phyloP scores from a whole-genome alignment of 192 early-diverging fungal species.

The Gaertneriomyces sp. region DNA sequence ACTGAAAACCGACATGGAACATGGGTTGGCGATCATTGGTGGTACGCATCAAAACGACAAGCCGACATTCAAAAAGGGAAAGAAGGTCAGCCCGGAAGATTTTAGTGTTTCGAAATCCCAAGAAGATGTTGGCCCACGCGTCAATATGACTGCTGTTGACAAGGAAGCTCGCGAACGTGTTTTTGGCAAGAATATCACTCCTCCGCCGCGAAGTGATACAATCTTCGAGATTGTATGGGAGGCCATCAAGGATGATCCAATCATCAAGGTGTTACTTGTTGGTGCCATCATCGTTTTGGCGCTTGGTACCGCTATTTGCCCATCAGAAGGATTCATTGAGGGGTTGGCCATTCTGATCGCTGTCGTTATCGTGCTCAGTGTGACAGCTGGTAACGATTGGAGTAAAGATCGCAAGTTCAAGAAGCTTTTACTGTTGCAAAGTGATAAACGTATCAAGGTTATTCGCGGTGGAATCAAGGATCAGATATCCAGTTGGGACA shows the following conservation, averaged over 20 bases:
- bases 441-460: conserved; percentile 54
- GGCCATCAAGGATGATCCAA: conserved; percentile 57
- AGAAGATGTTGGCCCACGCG: conserved; percentile 12
- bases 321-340: conserved; percentile 49
- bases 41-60: neutral
- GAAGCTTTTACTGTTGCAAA: conserved; percentile 53
- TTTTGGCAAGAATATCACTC: conserved; percentile 53
- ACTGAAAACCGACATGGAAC: conserved; percentile 40
- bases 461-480: conserved; percentile 50
- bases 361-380: conserved; percentile 53
- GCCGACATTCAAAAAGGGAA: neutral
- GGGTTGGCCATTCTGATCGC: conserved; percentile 57
- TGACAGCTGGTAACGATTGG: conserved; percentile 60
- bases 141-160: conserved; percentile 42
- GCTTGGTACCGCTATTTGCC: conserved; percentile 52
- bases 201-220: conserved; percentile 51
- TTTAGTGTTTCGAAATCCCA: neutral
- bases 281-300: conserved; percentile 50
- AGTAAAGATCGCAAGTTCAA: conserved; percentile 61
- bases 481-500: conserved; percentile 53
- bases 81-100: conserved; percentile 15
- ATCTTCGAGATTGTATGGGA: conserved; percentile 54
- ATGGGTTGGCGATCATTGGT: conserved; percentile 31
- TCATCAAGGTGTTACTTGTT: conserved; percentile 55
- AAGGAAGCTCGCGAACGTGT: conserved; percentile 28